Evolutionary conservation across 257 asterid species (phyloP).

Genomic region (Salvia hispanica): DNA sequence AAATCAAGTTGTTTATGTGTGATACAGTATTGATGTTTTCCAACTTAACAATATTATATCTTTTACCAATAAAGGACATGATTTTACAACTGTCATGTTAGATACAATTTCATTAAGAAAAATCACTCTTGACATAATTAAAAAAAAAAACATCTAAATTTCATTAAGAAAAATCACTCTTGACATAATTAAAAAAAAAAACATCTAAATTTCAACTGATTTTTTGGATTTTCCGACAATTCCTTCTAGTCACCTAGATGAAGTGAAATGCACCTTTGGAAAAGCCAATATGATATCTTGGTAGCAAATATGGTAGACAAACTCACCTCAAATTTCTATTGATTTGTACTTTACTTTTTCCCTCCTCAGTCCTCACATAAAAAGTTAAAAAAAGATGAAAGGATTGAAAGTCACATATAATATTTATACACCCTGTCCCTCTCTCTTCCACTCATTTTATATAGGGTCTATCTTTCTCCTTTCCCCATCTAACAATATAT

Average conservation of each 20-base stretch:
- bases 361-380: slow-evolving; percentile 20
- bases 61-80: no score
- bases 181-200: no score
- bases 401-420: background rate
- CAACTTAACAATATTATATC: no score
- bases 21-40: no score
- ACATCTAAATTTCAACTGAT: no score
- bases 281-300: slow-evolving; percentile 6
- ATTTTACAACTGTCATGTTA: no score
- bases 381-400: background rate
- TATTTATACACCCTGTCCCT: slow-evolving; percentile 50
- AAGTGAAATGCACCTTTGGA: slow-evolving; percentile 3
- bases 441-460: slow-evolving; percentile 55
- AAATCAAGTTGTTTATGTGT: no score
- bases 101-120: no score
- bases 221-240: no score
- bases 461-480: slow-evolving; percentile 32
- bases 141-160: no score
- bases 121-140: no score
- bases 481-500: slow-evolving; percentile 32
- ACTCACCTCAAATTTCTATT: background rate
- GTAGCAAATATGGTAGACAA: slow-evolving; percentile 12
- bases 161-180: no score
- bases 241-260: background rate
- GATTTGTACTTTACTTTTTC: slow-evolving; percentile 27